Base-by-base conservation (phyloP, 768 basidiomycete genomes). In the Ramaria sp. region DNA sequence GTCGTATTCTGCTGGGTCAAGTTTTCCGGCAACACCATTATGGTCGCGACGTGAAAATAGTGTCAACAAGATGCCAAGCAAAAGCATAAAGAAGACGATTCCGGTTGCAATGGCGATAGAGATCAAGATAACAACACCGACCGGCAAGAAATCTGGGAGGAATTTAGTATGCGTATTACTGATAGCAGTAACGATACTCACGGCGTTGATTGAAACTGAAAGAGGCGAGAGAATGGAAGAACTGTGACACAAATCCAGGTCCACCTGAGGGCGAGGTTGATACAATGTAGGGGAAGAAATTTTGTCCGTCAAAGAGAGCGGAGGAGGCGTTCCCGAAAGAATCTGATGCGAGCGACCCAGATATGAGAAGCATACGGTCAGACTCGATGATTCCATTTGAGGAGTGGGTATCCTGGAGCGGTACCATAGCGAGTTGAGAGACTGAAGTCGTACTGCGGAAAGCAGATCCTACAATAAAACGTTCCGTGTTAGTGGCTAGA, bases 21-120 rank as follows among this genome's bases (percentile, higher is more conserved):
- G 77, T 64, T 85, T 86, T 62, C 72, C 71, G 10, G 80, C 61
- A 63, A 81, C 83, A 50, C 62, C 62, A 13, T 59, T 53, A 65
- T 91, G 87, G 39, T 91, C 91, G 54, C 83, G 78, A 54, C 89
- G 78, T 20, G 87, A 83, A 69, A 91, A 82, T n/a, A 93, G 75
- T 2, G 91, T 86, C 89, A 91, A 90, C 38, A 95, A 71, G 54
- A 95, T 87, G 51, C 91, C 91, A 55, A 92, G 74, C 42, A 95
- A 73, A 15, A 87, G 86, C 33, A 93, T 75, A 0, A 94, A 74
- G 78, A 93, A 94, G 38, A 94, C 87, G 20, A 97, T 81, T 17
- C 95, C 96, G 15, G 93, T 92, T 10, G 90, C 85, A 62, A 97
- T 96, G 24, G 96, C 96, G 61, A 99, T 96, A 1, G 93, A 94